Evolutionary conservation across 371 early-diverging fungal species (phyloP), one percentile per base, ranked within the genome.

Genomic region (Mortierella polycephala): DNA sequence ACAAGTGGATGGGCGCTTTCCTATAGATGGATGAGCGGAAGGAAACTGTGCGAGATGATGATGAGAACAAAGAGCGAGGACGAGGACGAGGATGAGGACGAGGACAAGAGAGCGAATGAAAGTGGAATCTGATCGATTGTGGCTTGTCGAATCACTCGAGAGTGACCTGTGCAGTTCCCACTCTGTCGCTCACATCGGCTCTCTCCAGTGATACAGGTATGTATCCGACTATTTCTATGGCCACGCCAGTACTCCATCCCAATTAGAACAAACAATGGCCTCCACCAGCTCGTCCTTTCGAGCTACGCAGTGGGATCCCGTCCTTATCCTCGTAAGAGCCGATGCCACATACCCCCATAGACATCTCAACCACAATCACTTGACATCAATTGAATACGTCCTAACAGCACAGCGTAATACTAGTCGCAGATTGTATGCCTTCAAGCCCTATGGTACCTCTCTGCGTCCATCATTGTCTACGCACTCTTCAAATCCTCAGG

Each of bases 381-480:
- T 21, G 9, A 52, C 7, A 39, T 41, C n/a, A 42, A 39, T n/a
- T 18, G 21, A n/a, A 30, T 18, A 2, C 18, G 13, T 63, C 44
- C 46, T 39, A 10, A 37, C 18, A 10, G 37, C 10, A 4, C 7
- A 20, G 42, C 42, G 30, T 55, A 30, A 16, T 16, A 42, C n/a
- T 57, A 79, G 80, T 79, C 80, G 23, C 80, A 90, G 84, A 90
- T 90, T 53, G 83, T 87, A 13, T 82, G 88, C 6, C 62, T 93
- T 11, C 92, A 93, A 67, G 74, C 89, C 2, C 56, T 88, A 7
- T 87, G 83, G 76, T 94, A 94, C 74, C 66, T 90, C 20, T 74
- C 89, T 23, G 81, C 87, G 42, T 89, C 90, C 46, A 58, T 87
- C 60, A 65, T 90, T 14, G 82, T 91, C 9, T 77, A 85, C 37